These are phyloP conservation scores for Penicillium steckii DNA, from an alignment of 495 filamentous ascomycete genomes.

Conservation along the genomic window DNA sequence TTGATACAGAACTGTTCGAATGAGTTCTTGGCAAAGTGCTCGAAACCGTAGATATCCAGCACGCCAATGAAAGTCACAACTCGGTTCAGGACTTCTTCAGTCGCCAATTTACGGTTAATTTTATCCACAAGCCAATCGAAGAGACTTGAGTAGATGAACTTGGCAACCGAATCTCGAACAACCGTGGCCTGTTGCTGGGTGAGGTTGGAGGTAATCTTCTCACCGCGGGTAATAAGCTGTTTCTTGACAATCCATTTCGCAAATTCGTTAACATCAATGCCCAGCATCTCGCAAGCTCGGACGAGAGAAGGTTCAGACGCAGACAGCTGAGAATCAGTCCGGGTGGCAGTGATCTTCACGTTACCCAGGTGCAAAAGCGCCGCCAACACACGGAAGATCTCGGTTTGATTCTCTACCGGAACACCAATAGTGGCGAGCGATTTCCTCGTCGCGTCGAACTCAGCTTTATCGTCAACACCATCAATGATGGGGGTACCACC, in stretches of 20 bases:
- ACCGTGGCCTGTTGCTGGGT: constrained; percentile 92
- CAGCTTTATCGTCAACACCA: constrained; percentile 91
- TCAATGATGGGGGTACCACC: constrained; percentile 88
- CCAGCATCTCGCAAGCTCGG: constrained; percentile 81
- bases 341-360: constrained; percentile 86
- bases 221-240: constrained; percentile 91
- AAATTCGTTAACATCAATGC: constrained; percentile 83
- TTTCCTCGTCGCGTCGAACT: constrained; percentile 83
- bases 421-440: constrained; percentile 91
- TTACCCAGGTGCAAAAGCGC: constrained; percentile 95
- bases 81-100: constrained; percentile 77
- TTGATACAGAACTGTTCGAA: constrained; percentile 99
- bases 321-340: constrained; percentile 82
- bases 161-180: constrained; percentile 95
- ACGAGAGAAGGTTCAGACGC: constrained; percentile 77
- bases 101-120: constrained; percentile 87
- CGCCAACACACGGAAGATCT: constrained; percentile 89
- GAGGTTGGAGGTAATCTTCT: constrained; percentile 96
- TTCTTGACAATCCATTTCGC: constrained; percentile 99
- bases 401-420: constrained; percentile 63
- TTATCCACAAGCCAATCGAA: constrained; percentile 99
- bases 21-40: constrained; percentile 99
- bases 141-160: constrained; percentile 96
- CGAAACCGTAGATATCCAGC: constrained; percentile 99
- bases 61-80: constrained; percentile 97